Base-by-base conservation (phyloP, 805 yeast genomes). In the Candida michaelii region DNA sequence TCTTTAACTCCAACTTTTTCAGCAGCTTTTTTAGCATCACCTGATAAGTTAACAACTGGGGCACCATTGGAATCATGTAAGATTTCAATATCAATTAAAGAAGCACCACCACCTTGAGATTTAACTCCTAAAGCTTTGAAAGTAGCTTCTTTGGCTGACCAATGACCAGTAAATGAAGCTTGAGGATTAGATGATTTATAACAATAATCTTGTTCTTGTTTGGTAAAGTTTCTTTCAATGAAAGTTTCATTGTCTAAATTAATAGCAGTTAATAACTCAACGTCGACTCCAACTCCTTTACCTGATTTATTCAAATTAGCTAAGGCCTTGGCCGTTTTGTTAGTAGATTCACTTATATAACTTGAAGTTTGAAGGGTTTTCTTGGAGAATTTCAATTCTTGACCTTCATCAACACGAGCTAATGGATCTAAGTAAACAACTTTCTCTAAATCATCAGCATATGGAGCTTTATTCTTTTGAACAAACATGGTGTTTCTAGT, bases 141-240 rank as follows among this genome's bases (percentile, higher is more conserved):
- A 27, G 90, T 97, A 32, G 99, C 99, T 73, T 93, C 99, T 71
- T 93, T 93, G 34, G 99, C 99, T 23, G 97, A 88, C 99, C 99
- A 93, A 33, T 95, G 85, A 36, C 99, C 99, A 19, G 99, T 89
- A 67, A 78, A 93, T 3, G 97, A 88, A 11, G 98, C 88, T 58
- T 81, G 85, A 39, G 93, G 87, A 51, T 76, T 76, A 32, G 97
- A 74, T 24, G 97, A 81, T 25, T 71, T 60, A 46, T 65, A 53
- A 65, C 97, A 89, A 75, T 93, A 93, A 27, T 70, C 73, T 52
- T 83, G 82, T 73, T 93, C 99, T 13, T 66, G 72, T 6, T 62
- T 71, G 34, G 98, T 90, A 76, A 90, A 93, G 76, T 93, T 93
- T 62, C 98, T 82, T 66, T 84, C 89, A 45, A 95, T 62, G 66